These are phyloP conservation scores for Phytophthora litchii DNA, from an alignment of 352 stramenopile species.

Conservation along the genomic window DNA sequence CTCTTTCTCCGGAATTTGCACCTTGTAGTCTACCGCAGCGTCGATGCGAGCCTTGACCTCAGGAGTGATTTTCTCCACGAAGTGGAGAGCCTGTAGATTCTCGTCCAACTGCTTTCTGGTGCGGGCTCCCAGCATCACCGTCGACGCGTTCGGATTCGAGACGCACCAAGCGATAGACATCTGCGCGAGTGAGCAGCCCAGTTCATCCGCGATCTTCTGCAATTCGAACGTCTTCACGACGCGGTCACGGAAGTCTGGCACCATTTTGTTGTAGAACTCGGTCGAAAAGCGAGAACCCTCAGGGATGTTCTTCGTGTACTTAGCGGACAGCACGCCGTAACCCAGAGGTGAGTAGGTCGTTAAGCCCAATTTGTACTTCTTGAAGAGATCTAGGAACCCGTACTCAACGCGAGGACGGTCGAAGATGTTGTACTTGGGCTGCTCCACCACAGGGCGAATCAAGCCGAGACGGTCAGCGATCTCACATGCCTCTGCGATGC, in stretches of 20 bases:
- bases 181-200: constrained; percentile 35
- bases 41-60: constrained; percentile 62
- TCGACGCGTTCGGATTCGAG: constrained; percentile 56
- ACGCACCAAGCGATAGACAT: constrained; percentile 39
- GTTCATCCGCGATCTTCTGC: constrained; percentile 45
- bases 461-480: constrained; percentile 34
- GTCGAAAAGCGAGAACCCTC: constrained; percentile 37
- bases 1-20: constrained; percentile 34
- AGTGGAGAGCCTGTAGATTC: constrained; percentile 48
- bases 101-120: constrained; percentile 57
- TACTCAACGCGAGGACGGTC: constrained; percentile 61
- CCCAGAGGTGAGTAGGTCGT: constrained; percentile 57
- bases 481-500: constrained; percentile 52
- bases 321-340: constrained; percentile 53
- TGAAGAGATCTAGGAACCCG: constrained; percentile 57
- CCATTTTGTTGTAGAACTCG: constrained; percentile 32
- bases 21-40: constrained; percentile 43
- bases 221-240: constrained; percentile 36
- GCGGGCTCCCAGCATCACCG: constrained; percentile 57
- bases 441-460: constrained; percentile 49
- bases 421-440: constrained; percentile 76
- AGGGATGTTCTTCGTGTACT: constrained; percentile 46
- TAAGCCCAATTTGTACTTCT: constrained; percentile 58
- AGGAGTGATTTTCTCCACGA: constrained; percentile 54
- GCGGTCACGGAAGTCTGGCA: constrained; percentile 37